These are phyloP conservation scores for Hypsizygus marmoreus DNA, from an alignment of 768 basidiomycete species.

Conservation along the genomic window DNA sequence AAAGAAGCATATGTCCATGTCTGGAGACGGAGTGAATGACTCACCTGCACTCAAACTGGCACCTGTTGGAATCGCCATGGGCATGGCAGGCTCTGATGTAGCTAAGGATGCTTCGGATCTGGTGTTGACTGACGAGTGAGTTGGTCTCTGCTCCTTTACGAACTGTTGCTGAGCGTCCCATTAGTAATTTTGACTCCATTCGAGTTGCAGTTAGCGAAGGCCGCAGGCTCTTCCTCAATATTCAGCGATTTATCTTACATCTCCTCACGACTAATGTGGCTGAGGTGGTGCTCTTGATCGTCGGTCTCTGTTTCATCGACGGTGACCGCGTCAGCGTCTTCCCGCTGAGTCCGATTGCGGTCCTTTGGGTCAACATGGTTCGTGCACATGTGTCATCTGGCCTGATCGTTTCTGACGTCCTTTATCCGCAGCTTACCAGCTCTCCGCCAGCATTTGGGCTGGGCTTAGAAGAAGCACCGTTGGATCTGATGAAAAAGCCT, in stretches of 20 bases:
- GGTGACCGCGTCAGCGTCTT: slow-evolving; percentile 48
- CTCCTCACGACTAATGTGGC: slow-evolving; percentile 55
- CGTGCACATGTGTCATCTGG: slow-evolving; percentile 1
- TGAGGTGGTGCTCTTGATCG: slow-evolving; percentile 53
- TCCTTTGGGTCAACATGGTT: slow-evolving; percentile 57
- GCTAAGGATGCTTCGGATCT: slow-evolving; percentile 57
- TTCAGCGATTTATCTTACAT: slow-evolving; percentile 57
- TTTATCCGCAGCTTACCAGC: slow-evolving; percentile 32
- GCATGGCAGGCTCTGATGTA: slow-evolving; percentile 55
- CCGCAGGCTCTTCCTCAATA: slow-evolving; percentile 58
- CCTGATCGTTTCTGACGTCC: neutral
- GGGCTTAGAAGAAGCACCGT: slow-evolving; percentile 50
- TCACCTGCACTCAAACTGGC: slow-evolving; percentile 56
- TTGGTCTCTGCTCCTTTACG: too few species aligned
- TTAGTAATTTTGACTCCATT: slow-evolving; percentile 60
- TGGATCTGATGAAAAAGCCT: slow-evolving; percentile 50
- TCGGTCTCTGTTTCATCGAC: slow-evolving; percentile 61
- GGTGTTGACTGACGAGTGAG: slow-evolving; percentile 56
- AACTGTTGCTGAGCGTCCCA: neutral
- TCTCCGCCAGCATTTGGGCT: slow-evolving; percentile 59
- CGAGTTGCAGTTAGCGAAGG: slow-evolving; percentile 59
- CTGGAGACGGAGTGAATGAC: slow-evolving; percentile 62
- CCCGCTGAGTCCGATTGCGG: slow-evolving; percentile 54
- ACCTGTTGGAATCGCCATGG: slow-evolving; percentile 62
- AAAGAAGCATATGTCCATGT: slow-evolving; percentile 55